Base-by-base conservation (phyloP, 164 flowering plant species). In the grape (Vitis vinifera) region DNA sequence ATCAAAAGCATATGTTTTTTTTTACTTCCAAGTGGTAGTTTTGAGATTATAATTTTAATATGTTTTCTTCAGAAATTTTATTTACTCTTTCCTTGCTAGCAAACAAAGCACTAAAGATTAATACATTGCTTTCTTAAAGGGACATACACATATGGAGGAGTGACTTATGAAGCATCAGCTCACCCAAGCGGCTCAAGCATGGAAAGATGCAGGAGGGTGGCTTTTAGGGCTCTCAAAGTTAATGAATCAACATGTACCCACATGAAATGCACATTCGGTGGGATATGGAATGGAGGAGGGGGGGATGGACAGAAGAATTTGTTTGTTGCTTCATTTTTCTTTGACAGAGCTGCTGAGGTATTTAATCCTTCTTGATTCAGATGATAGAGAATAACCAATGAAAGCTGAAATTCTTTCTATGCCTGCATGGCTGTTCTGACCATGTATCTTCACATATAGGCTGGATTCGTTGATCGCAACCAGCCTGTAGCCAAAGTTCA, bases 331-430 rank as follows among this genome's bases (percentile, higher is more conserved):
- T 96, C 99, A 51, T 96, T 93, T 76, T 96, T 96, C 89, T 96
- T 88, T 70, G 98, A 96, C 77, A 85, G 98, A 72, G 99, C 99
- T 82, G 95, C 90, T 51, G 93, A 96, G 98, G 99, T 95, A 86
- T 49, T 37, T 17, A 27, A 49, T 65, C 19, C 29, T 58, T 60
- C 70, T 6, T 16, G 30, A 19, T 53, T 56, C 31, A 48, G 19
- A 15, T 66, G 52, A 27, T 31, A 23, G 47, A n/a, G 12, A 19
- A 37, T 68, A 61, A 37, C 3, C 7, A 19, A 37, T 23, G 29
- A n/a, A 31, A 57, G 17, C 16, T 66, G 66, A n/a, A 10, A 68
- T 50, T 2, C 23, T 67, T 65, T 31, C 16, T n/a, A 1, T 27
- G 8, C 10, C 14, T 59, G 16, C 6, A 53, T 55, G 9, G 27